Percentiles rank a stretch among this genome's conserved stretches.
These are phyloP conservation scores for Termitomyces eurrhizus DNA, from an alignment of 768 basidiomycete genomes.

Conservation along the genomic window DNA sequence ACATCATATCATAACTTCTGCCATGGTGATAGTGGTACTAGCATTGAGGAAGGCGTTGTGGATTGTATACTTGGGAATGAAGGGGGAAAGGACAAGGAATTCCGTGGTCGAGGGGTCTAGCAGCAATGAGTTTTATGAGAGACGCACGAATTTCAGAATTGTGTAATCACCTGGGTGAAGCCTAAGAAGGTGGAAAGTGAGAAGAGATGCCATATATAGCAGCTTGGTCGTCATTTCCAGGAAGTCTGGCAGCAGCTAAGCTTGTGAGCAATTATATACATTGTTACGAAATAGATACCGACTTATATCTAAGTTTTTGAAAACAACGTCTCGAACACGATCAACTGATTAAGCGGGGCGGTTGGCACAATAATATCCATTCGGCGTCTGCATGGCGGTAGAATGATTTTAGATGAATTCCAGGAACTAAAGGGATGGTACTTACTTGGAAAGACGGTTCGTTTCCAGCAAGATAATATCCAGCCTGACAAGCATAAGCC, in stretches of 20 bases:
- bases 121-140: neutral
- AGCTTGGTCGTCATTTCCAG: constrained; percentile 70
- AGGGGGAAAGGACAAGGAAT: constrained; percentile 62
- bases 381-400: constrained; percentile 42
- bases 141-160: neutral
- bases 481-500: neutral
- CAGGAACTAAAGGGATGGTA: neutral
- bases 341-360: constrained; percentile 60
- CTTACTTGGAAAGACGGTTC: constrained; percentile 67
- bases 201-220: constrained; percentile 57
- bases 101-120: constrained; percentile 62
- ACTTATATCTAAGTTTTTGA: constrained; percentile 68
- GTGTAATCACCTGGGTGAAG: constrained; percentile 52
- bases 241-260: constrained; percentile 58
- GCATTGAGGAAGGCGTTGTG: constrained; percentile 62
- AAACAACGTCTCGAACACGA: constrained; percentile 57
- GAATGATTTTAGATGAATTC: neutral
- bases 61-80: constrained; percentile 66
- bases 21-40: constrained; percentile 55
- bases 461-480: constrained; percentile 54
- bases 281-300: constrained; percentile 17
- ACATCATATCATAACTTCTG: too few species aligned
- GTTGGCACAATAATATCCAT: constrained; percentile 69
- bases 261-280: neutral
- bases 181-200: constrained; percentile 63